Percentiles rank a stretch among this genome's conserved stretches.
Evolutionary conservation across 345 rosid genomes (phyloP).

Genomic region (Kandelia obovata): DNA sequence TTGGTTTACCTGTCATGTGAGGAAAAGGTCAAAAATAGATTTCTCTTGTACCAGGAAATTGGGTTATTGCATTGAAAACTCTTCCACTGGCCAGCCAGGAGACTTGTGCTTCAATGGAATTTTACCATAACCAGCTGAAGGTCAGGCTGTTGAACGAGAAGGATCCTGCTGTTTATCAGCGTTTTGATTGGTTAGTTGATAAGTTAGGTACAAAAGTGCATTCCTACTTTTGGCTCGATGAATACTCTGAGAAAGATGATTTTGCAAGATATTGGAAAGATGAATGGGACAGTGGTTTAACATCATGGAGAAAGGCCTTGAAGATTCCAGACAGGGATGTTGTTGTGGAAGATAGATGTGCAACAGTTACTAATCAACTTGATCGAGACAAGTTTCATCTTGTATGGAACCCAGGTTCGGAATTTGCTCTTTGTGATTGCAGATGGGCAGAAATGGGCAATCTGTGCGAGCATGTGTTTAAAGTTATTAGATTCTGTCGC

Average conservation of each 20-base stretch:
- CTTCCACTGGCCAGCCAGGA: slow-evolving; percentile 86
- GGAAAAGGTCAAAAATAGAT: neutral
- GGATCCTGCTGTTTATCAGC: slow-evolving; percentile 58
- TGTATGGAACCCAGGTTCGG: slow-evolving; percentile 81
- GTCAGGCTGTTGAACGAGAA: slow-evolving; percentile 73
- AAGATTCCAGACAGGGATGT: slow-evolving; percentile 70
- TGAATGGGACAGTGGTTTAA: slow-evolving; percentile 86
- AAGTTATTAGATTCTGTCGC: slow-evolving; percentile 43
- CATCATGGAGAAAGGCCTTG: slow-evolving; percentile 73
- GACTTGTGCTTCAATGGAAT: slow-evolving; percentile 83
- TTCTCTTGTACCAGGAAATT: slow-evolving; percentile 47
- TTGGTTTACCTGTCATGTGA: neutral
- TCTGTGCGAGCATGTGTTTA: slow-evolving; percentile 75
- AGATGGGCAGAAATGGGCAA: slow-evolving; percentile 79
- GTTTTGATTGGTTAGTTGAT: slow-evolving; percentile 92
- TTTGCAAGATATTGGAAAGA: slow-evolving; percentile 80
- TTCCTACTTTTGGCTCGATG: slow-evolving; percentile 96
- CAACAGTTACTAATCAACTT: slow-evolving; percentile 52
- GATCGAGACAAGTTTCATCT: slow-evolving; percentile 50
- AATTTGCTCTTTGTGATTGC: slow-evolving; percentile 72
- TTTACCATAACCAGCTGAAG: slow-evolving; percentile 80
- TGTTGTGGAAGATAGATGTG: slow-evolving; percentile 47
- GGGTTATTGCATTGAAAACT: slow-evolving; percentile 54
- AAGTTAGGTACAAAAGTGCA: slow-evolving; percentile 89
- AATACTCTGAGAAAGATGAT: slow-evolving; percentile 68